Evolutionary conservation across 805 yeast species (phyloP), one percentile per base, ranked within the genome.

Genomic region (Candida silvicultrix): DNA sequence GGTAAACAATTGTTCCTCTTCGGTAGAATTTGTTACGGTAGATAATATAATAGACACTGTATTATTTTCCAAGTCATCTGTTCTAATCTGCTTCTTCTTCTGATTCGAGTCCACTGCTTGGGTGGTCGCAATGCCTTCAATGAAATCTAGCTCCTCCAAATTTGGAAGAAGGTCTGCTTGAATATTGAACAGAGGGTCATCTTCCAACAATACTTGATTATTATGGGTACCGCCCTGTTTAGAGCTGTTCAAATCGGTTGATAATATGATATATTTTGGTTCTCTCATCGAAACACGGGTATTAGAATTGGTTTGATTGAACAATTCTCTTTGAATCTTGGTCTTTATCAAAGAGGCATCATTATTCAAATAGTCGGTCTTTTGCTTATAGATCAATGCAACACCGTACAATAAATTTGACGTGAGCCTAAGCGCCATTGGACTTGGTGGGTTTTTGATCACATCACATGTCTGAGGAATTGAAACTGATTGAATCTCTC

Each of bases 401-500:
- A 75, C 63, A 1, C 81, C 81, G 49, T 73, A 67, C 32, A 76
- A 55, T 8, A 76, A 52, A 41, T 59, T 70, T 0, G 79, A 73
- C 0, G 67, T 58, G 14, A 69, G 50, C 28, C 77, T 51, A 2
- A 65, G 47, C 1, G 61, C 57, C 40, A 57, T 40, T 14, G 58
- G 45, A 21, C 15, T 22, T 16, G 51, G 48, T 16, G 62, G 57
- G 8, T 51, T 43, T 31, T 54, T 49, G 38, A 64, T 59, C 7
- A 56, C 57, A 4, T 54, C 51, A 48, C 79, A 73, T 0, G 72
- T 60, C n/a, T 60, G 51, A 1, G 80, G 77, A 25, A 76, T 74
- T 0, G 74, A 70, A 0, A 69, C 56, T 0, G 59, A 52, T 16
- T 62, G 55, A 18, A 74, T 63, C 9, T 68, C 68, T 38, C 51